Base-by-base conservation (phyloP, 192 early-diverging fungal genomes). In the Coemansia sp. region DNA sequence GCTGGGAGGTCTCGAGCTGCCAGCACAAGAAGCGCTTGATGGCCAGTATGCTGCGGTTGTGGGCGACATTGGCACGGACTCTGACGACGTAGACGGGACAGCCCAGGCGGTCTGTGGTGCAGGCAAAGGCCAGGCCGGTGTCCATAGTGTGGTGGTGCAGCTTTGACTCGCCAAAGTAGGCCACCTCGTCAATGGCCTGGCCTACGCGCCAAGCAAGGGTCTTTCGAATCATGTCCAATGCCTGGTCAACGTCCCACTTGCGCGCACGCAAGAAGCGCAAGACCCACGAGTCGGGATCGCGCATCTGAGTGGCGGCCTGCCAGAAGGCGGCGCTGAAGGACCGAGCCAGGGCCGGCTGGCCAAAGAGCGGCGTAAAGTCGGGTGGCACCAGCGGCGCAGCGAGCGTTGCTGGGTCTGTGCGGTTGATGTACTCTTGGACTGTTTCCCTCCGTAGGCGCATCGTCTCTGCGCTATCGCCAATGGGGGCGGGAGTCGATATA, bases 221-320 rank as follows among this genome's bases (percentile, higher is more conserved):
- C 31, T 85, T 80, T 16, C 85, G 52, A 24, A 91, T 49, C 95
- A 96, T 95, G 3, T 77, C 79, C 3, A 91, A 71, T 1, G 93
- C 92, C 52, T 85, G 84, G 12, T 80, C 66, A 3, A 91, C 82
- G 71, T 96, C 89, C 93, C 94, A 97, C 66, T 94, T 93, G 44
- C 95, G 87, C 10, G 95, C 96, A 27, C 95, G 88, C 29, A 96
- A 82, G 77, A 93, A 96, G 18, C 95, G 88, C 31, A 94, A 80
- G 12, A 93, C 54, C 49, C 92, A 79, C 16, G 87, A 60, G 78
- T 96, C 94, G 9, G 90, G 88, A 55, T 92, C 80, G 69, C 90
- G 86, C 2, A 73, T 77, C 52, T 85, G 86, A 44, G 88, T 82
- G 44, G 87, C 84, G 20, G 76, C 80, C 34, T 86, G 80, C 88